These are phyloP conservation scores for Tuber magnatum DNA, from an alignment of 495 filamentous ascomycete species.

Conservation along the genomic window DNA sequence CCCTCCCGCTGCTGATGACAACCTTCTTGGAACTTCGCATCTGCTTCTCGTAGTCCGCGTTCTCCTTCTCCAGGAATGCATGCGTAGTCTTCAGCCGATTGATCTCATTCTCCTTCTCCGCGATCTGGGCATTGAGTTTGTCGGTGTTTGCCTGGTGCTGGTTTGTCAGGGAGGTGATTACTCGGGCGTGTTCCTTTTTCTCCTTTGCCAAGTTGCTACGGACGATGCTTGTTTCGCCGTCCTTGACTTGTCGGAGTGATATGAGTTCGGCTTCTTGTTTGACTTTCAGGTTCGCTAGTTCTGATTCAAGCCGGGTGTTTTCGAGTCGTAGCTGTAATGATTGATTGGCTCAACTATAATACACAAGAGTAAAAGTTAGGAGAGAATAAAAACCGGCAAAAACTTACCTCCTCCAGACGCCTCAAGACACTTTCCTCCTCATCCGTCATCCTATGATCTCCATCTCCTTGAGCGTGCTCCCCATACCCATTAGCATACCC, in stretches of 20 bases:
- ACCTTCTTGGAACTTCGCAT: conserved; percentile 16
- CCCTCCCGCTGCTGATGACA: conserved; percentile 13
- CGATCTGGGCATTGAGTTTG: conserved; percentile 53
- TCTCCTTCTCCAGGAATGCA: conserved; percentile 58
- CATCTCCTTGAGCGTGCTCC: background rate
- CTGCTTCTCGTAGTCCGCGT: conserved; percentile 53
- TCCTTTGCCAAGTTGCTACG: conserved; percentile 56
- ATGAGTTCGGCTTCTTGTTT: conserved; percentile 3
- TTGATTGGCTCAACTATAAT: conserved; percentile 13
- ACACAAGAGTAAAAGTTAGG: background rate
- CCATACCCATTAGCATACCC: conserved; percentile 16
- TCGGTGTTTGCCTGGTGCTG: conserved; percentile 51
- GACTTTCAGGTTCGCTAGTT: conserved; percentile 8
- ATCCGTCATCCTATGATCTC: background rate
- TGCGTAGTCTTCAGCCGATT: conserved; percentile 59
- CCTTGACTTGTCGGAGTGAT: conserved; percentile 45
- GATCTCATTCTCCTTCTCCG: conserved; percentile 51
- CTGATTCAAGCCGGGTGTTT: conserved; percentile 11
- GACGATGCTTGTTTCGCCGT: conserved; percentile 62
- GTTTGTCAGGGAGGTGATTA: conserved; percentile 50
- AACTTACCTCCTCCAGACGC: conserved; percentile 13
- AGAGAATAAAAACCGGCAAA: background rate
- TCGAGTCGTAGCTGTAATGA: conserved; percentile 20
- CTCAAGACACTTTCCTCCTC: conserved; percentile 9
- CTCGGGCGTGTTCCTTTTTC: conserved; percentile 52